These are phyloP conservation scores for Pseudogymnoascus sp. DNA, from an alignment of 2,329 filamentous ascomycete genomes.

Conservation along the genomic window DNA sequence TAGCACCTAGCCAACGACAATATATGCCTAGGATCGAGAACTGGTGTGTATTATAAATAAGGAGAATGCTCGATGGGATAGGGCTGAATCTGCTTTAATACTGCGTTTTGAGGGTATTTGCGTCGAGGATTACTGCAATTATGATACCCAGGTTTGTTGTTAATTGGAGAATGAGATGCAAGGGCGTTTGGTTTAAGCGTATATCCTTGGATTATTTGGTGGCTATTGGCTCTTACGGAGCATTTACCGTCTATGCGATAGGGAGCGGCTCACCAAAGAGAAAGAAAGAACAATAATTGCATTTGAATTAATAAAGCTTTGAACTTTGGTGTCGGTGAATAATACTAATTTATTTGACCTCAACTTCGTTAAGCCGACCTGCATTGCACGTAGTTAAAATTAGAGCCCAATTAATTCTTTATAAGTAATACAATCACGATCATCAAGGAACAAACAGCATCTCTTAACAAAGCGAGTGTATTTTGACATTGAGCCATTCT, in stretches of 20 bases:
- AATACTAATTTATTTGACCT: neutral
- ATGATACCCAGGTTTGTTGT: neutral
- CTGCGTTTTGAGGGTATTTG: neutral
- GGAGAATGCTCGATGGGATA: neutral
- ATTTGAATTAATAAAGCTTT: neutral
- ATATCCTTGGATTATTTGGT: neutral
- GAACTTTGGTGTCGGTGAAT: neutral
- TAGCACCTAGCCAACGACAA: neutral
- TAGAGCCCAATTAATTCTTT: neutral
- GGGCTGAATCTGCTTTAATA: neutral
- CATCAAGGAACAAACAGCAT: neutral
- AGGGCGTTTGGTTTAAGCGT: neutral
- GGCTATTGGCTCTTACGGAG: neutral
- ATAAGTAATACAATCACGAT: neutral
- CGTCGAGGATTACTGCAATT: neutral
- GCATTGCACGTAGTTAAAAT: neutral
- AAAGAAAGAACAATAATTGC: neutral
- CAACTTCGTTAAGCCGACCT: neutral
- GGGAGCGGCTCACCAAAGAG: neutral
- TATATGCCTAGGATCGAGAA: neutral
- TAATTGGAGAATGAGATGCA: neutral
- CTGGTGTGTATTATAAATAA: neutral
- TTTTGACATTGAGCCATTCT: neutral
- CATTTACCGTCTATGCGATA: neutral
- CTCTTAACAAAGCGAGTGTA: constrained; percentile 7